These are phyloP conservation scores for Phytophthora vignae DNA, from an alignment of 352 stramenopile species.

Conservation along the genomic window DNA sequence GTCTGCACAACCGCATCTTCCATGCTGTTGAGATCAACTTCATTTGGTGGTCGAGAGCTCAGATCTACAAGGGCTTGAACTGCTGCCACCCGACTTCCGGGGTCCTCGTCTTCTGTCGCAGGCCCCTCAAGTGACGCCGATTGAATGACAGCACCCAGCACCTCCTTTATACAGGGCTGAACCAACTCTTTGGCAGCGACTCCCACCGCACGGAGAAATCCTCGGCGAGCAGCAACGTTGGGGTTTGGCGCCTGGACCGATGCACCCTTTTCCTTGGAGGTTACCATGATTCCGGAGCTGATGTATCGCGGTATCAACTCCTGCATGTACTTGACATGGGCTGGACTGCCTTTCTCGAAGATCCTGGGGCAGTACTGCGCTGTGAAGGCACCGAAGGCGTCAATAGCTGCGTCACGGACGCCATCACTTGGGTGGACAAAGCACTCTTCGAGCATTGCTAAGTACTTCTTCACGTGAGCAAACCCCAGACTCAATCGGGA, in stretches of 20 bases:
- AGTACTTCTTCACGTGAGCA: conserved; percentile 80
- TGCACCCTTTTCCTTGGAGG: conserved; percentile 31
- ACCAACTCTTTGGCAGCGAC: conserved; percentile 63
- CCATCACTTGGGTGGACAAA: conserved; percentile 94
- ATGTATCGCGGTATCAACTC: conserved; percentile 72
- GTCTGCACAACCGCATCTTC: conserved; percentile 80
- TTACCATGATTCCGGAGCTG: conserved; percentile 50
- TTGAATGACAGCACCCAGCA: conserved; percentile 49
- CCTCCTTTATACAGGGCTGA: conserved; percentile 61
- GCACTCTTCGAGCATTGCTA: conserved; percentile 89
- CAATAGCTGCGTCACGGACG: conserved; percentile 91
- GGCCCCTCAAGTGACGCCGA: conserved; percentile 57
- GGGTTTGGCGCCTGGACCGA: conserved; percentile 51
- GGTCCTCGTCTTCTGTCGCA: conserved; percentile 86
- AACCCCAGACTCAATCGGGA: conserved; percentile 63
- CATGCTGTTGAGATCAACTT: conserved; percentile 52
- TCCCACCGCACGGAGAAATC: conserved; percentile 60
- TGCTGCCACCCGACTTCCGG: conserved; percentile 96
- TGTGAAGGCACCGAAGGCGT: conserved; percentile 88
- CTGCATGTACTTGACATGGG: conserved; percentile 57
- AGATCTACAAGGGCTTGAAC: conserved; percentile 93
- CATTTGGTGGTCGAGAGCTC: conserved; percentile 55
- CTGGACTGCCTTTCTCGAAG: conserved; percentile 51
- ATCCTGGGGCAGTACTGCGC: conserved; percentile 89
- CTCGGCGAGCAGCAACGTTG: conserved; percentile 69